Evolutionary conservation across 257 asterid species (phyloP).

Genomic region (Coffea eugenioides): DNA sequence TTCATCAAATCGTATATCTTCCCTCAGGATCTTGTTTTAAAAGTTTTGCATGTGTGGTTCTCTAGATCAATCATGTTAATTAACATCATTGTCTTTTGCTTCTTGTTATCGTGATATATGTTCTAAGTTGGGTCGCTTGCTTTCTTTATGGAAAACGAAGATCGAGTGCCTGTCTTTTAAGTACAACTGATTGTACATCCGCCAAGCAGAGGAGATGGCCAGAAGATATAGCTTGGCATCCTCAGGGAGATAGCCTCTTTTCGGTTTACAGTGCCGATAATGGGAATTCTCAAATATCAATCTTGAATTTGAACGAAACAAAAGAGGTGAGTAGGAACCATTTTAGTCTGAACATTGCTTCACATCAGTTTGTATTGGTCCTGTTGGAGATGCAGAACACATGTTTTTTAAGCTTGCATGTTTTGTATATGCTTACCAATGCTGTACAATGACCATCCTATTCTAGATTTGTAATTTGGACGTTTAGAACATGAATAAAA

Average conservation of each 20-base stretch:
- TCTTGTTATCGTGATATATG: constrained; percentile 1
- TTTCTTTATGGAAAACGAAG: constrained; percentile 44
- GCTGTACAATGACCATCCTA: too few relatives aligned
- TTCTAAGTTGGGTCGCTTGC: constrained; percentile 23
- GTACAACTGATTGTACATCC: constrained; percentile 65
- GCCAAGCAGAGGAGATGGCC: constrained; percentile 89
- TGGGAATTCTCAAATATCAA: constrained; percentile 79
- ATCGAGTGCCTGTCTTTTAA: constrained; percentile 59
- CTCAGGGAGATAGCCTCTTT: constrained; percentile 64
- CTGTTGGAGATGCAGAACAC: background rate
- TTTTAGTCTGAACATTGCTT: background rate
- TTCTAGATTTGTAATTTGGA: background rate
- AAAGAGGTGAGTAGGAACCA: constrained; percentile 46
- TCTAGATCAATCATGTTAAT: background rate
- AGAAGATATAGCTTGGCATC: constrained; percentile 98
- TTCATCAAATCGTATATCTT: background rate
- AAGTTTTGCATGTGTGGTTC: background rate
- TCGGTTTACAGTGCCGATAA: constrained; percentile 80
- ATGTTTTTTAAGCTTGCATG: background rate
- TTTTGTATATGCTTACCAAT: background rate
- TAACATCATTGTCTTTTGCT: background rate
- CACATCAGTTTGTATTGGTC: background rate
- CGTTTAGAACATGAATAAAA: background rate
- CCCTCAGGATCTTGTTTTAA: background rate
- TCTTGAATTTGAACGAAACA: constrained; percentile 58